Percentiles rank a stretch among this genome's conserved stretches.
phyloP scores from a whole-genome alignment of 2,329 filamentous ascomycete genomes.

The Parasarocladium wereldwijsianum region DNA sequence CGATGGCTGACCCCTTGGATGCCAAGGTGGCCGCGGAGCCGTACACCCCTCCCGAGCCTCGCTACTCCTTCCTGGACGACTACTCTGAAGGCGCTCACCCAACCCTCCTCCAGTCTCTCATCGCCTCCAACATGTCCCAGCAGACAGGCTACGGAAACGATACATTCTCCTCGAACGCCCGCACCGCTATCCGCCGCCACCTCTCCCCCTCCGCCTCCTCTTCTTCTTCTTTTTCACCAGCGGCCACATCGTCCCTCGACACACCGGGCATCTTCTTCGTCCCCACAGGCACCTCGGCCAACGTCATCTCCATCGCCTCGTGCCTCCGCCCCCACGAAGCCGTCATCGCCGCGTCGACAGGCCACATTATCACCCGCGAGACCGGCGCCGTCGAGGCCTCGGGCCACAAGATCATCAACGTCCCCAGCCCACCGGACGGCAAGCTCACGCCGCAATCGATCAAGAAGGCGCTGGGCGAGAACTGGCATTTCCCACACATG shows the following conservation, averaged over 20 bases:
- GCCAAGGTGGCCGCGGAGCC: background rate
- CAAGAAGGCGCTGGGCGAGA: slow-evolving; percentile 26
- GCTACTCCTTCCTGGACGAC: slow-evolving; percentile 34
- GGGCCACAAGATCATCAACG: slow-evolving; percentile 36
- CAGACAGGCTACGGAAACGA: slow-evolving; percentile 32
- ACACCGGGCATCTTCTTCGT: slow-evolving; percentile 35
- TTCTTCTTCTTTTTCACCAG: no score
- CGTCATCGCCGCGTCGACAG: slow-evolving; percentile 32
- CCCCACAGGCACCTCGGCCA: slow-evolving; percentile 35
- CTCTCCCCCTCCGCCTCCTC: slow-evolving; percentile 12
- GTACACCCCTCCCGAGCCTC: slow-evolving; percentile 3
- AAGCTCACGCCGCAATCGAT: slow-evolving; percentile 30
- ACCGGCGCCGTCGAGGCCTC: slow-evolving; percentile 35
- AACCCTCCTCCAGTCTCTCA: slow-evolving; percentile 28
- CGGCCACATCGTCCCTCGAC: no score
- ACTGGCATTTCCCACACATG: slow-evolving; percentile 36
- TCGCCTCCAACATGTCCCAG: slow-evolving; percentile 27
- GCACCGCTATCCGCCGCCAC: slow-evolving; percentile 23
- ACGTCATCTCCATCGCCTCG: slow-evolving; percentile 34
- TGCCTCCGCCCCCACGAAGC: slow-evolving; percentile 34
- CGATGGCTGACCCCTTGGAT: background rate
- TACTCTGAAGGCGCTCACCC: slow-evolving; percentile 38
- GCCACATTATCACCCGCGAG: slow-evolving; percentile 33
- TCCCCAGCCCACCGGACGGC: slow-evolving; percentile 26
- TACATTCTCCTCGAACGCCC: slow-evolving; percentile 25